Conservation (phyloP, 2,329 filamentous ascomycete genomes). For the Clarireedia monteithiana region DNA sequence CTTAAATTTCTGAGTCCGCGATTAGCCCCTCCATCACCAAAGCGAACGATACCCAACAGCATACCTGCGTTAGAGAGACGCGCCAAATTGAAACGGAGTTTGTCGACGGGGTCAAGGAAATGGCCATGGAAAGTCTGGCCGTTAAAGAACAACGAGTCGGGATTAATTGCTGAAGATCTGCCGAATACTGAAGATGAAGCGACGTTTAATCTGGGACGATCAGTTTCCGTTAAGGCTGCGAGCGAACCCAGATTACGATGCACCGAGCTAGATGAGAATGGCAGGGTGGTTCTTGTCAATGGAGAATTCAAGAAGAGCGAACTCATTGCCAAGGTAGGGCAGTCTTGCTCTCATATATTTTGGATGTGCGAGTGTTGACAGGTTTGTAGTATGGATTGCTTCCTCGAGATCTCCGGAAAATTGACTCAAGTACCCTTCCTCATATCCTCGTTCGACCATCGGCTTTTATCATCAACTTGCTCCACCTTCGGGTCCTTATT, state of each 20-base stretch:
- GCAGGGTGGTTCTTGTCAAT: constrained; percentile 85
- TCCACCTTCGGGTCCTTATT: constrained; percentile 94
- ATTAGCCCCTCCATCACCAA: constrained; percentile 5
- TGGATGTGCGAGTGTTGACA: constrained; percentile 16
- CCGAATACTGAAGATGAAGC: constrained; percentile 51
- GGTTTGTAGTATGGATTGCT: constrained; percentile 70
- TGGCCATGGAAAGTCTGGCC: constrained; percentile 25
- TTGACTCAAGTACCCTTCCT: constrained; percentile 90
- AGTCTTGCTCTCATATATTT: constrained; percentile 14
- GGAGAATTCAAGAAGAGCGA: constrained; percentile 98
- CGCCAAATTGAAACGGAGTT: constrained; percentile 12
- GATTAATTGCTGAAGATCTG: constrained; percentile 49
- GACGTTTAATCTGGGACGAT: constrained; percentile 63
- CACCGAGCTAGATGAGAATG: constrained; percentile 89
- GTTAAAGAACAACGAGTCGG: constrained; percentile 21
- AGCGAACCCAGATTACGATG: constrained; percentile 83
- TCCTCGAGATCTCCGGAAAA: constrained; percentile 92
- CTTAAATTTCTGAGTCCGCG: constrained; percentile 24
- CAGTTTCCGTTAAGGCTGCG: constrained; percentile 65
- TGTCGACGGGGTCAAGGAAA: constrained; percentile 13
- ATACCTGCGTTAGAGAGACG: constrained; percentile 8
- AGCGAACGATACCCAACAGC: constrained; percentile 3
- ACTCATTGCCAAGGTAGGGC: constrained; percentile 76
- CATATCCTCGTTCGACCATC: constrained; percentile 91
- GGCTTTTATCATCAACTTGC: constrained; percentile 87